phyloP scores from a whole-genome alignment of 2,329 filamentous ascomycete species.

The Calonectria hongkongensis region DNA sequence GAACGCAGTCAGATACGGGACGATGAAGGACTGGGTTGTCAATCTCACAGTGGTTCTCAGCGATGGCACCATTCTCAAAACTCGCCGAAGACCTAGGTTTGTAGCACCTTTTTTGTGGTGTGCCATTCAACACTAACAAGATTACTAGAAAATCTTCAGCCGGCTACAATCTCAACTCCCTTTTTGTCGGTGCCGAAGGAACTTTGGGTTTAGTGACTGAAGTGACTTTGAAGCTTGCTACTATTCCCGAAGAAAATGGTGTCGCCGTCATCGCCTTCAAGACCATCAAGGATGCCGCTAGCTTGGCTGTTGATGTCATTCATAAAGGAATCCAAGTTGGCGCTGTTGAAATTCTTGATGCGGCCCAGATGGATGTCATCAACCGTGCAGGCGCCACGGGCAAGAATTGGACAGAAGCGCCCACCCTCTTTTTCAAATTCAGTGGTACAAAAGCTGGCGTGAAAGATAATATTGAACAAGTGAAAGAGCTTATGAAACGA shows the following conservation, averaged over 20 bases:
- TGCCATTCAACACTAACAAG: neutral
- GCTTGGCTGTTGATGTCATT: conserved; percentile 78
- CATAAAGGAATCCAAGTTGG: conserved; percentile 79
- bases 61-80: conserved; percentile 81
- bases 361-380: conserved; percentile 80
- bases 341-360: conserved; percentile 79
- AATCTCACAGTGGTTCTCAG: conserved; percentile 83
- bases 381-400: conserved; percentile 77
- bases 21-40: conserved; percentile 86
- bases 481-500: neutral
- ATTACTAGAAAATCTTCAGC: conserved; percentile 75
- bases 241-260: conserved; percentile 77
- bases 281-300: conserved; percentile 76
- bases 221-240: conserved; percentile 79
- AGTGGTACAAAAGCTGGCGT: conserved; percentile 8
- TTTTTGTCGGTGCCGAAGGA: conserved; percentile 83
- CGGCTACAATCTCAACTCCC: conserved; percentile 81
- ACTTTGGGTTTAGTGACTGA: conserved; percentile 83
- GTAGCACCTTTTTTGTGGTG: neutral
- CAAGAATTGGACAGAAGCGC: conserved; percentile 78
- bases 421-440: conserved; percentile 83
- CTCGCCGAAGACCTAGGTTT: conserved; percentile 74
- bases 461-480: neutral
- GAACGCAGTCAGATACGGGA: conserved; percentile 79
- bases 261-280: conserved; percentile 79